Conservation (phyloP, 2,329 filamentous ascomycete species). For the Alternaria longipes region DNA sequence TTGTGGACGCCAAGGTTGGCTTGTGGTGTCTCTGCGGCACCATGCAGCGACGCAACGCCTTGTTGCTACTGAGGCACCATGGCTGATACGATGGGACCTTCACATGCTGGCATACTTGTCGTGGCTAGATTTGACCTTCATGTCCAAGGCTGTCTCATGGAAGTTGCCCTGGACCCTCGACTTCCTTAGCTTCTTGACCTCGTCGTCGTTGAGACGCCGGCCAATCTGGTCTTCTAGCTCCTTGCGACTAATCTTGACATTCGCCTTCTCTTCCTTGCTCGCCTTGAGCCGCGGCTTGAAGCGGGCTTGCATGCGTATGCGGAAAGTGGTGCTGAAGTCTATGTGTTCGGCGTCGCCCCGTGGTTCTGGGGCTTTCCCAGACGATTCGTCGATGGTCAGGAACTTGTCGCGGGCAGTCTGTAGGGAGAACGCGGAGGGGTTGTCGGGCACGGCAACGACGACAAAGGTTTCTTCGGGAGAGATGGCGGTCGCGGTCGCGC, state of each 20-base stretch:
- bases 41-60: background rate
- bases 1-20: conserved; percentile 16
- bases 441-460: conserved; percentile 68
- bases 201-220: conserved; percentile 79
- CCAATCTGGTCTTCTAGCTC: conserved; percentile 86
- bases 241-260: conserved; percentile 83
- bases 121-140: conserved; percentile 89
- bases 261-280: conserved; percentile 82
- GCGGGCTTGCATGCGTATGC: conserved; percentile 91
- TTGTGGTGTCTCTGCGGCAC: background rate
- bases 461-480: conserved; percentile 84
- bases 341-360: conserved; percentile 77
- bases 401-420: conserved; percentile 78
- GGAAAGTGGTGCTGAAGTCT: conserved; percentile 74
- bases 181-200: conserved; percentile 83
- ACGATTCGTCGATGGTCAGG: conserved; percentile 63
- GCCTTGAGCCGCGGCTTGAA: conserved; percentile 88
- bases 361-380: conserved; percentile 65
- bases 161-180: conserved; percentile 88
- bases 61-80: background rate
- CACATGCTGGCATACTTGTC: conserved; percentile 49
- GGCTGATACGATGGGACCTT: background rate
- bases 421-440: conserved; percentile 75
- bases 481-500: conserved; percentile 81
- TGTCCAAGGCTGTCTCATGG: conserved; percentile 83